Base-by-base conservation (phyloP, 257 asterid genomes). In the Petrea volubilis region DNA sequence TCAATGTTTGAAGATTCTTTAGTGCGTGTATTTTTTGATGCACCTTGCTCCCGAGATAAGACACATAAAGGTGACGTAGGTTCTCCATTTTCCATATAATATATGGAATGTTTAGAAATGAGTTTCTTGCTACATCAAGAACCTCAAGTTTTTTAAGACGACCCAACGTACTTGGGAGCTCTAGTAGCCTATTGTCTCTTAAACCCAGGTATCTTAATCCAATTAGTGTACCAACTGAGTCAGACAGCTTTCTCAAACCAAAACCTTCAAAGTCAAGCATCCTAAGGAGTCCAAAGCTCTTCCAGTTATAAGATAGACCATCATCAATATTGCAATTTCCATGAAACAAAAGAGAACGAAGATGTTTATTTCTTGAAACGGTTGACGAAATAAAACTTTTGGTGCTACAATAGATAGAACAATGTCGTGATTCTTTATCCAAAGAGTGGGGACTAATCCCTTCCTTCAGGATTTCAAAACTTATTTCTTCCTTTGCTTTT, bases 151-250 rank as follows among this genome's bases (percentile, higher is more conserved):
- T 57, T 14, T 64, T 59, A 55, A 77, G 57, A 15, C 6, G 2
- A 14, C 74, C 56, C 28, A 71, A 38, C 0, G 74, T 34, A 20
- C 31, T 7, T 14, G 81, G 74, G 53, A 77, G 61, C 31, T 28
- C 17, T 41, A 33, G 7, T 9, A 68, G 3, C 2, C 3, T 5
- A 1, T 43, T 64, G 24, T 46, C 50, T 57, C 74, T 62, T 58
- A 65, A 24, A 14, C 74, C 74, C 56, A 71, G 21, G 34, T 64
- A 77, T 43, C 62, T 77, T 36, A 77, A 65, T 5, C 65, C 66
- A 15, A 31, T 36, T 27, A 77, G 13, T 27, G 20, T 9, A 2
- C 70, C 70, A 29, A 71, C 36, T 0, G 59, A 7, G 5, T 47
- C 65, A 2, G 74, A 68, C 51, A 72, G 49, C 21, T 36, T n/a